These are phyloP conservation scores for Neurospora crassa DNA, from an alignment of 2,329 filamentous ascomycete species.

Conservation along the genomic window DNA sequence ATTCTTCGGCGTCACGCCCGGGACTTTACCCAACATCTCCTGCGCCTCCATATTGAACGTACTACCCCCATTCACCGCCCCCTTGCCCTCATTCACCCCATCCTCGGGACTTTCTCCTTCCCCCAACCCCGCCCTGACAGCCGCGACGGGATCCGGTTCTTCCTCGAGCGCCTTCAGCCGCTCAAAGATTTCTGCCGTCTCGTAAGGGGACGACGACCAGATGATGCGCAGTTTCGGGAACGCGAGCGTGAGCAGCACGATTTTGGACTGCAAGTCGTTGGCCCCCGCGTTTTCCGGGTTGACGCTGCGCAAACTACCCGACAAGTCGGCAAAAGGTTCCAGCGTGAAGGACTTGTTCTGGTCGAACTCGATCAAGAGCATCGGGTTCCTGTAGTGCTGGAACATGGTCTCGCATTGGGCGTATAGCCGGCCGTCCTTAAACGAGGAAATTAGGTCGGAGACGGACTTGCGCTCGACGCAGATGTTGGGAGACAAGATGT, in stretches of 20 bases:
- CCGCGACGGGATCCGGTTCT: slow-evolving; percentile 83
- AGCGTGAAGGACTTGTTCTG: slow-evolving; percentile 96
- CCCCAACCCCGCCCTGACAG: slow-evolving; percentile 67
- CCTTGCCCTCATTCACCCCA: slow-evolving; percentile 6
- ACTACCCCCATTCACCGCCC: slow-evolving; percentile 45
- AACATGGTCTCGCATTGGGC: slow-evolving; percentile 92
- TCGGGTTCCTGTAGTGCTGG: slow-evolving; percentile 77
- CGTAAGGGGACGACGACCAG: slow-evolving; percentile 87
- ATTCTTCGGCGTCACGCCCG: slow-evolving; percentile 74
- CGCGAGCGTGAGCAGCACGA: slow-evolving; percentile 84
- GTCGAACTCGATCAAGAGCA: slow-evolving; percentile 96
- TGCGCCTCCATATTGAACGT: slow-evolving; percentile 77
- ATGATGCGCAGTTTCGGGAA: slow-evolving; percentile 87
- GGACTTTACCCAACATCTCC: slow-evolving; percentile 80
- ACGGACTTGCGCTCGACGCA: slow-evolving; percentile 94
- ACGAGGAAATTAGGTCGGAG: slow-evolving; percentile 81
- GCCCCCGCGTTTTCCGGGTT: slow-evolving; percentile 42
- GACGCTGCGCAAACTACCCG: slow-evolving; percentile 51
- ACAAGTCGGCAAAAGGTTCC: slow-evolving; percentile 64
- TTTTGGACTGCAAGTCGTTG: slow-evolving; percentile 79
- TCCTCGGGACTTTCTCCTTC: background rate
- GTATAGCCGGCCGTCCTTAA: slow-evolving; percentile 85
- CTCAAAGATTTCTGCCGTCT: slow-evolving; percentile 95
- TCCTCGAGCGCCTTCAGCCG: slow-evolving; percentile 81
- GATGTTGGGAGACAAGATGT: slow-evolving; percentile 82